These are phyloP conservation scores for Sporothrix dimorphospora DNA, from an alignment of 2,329 filamentous ascomycete species.

Conservation along the genomic window DNA sequence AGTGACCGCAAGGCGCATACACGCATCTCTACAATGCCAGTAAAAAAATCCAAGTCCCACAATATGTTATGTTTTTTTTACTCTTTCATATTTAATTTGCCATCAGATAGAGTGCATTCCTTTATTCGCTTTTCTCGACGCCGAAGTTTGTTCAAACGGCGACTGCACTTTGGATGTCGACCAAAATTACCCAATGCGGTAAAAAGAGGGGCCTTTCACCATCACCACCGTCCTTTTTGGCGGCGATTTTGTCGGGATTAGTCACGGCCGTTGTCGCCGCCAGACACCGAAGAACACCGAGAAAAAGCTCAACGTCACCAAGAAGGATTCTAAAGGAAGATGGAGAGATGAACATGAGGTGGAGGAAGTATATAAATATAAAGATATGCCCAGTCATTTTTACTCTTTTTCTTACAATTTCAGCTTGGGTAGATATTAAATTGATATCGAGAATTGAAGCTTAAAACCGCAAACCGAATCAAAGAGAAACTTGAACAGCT, in stretches of 20 bases:
- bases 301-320: not conserved
- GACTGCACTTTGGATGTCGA: constrained; percentile 10
- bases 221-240: not conserved
- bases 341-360: not conserved
- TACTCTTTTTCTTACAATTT: not conserved
- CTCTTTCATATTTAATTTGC: too few species aligned
- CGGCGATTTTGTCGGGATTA: not conserved
- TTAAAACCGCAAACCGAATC: too few species aligned
- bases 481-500: too few species aligned
- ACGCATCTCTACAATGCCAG: not conserved
- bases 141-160: not conserved
- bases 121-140: not conserved
- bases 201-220: constrained; percentile 3
- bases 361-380: not conserved
- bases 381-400: not conserved
- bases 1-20: not conserved
- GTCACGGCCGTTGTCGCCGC: not conserved
- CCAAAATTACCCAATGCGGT: not conserved
- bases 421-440: not conserved
- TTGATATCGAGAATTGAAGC: too few species aligned
- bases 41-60: not conserved
- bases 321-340: too few species aligned
- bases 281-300: not conserved
- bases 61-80: not conserved
- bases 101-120: not conserved